Conservation (phyloP, 192 early-diverging fungal species). For the Phycomyces blakesleeanus region DNA sequence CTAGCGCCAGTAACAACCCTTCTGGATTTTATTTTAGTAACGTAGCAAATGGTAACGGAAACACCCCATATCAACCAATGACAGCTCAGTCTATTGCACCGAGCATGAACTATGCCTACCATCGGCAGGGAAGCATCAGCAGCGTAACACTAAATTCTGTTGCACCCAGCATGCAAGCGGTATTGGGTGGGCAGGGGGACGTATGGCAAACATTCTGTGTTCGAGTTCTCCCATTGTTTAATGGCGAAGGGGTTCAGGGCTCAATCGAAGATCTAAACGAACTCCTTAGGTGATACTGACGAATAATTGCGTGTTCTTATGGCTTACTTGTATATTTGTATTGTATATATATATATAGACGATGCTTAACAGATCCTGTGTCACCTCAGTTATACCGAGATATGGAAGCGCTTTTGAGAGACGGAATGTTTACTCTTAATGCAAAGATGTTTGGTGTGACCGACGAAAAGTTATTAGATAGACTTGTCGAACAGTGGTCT, state of each 20-base stretch:
- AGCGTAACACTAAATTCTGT: conserved; percentile 15
- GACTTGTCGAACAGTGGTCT: conserved; percentile 75
- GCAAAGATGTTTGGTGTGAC: conserved; percentile 62
- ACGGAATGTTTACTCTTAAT: conserved; percentile 64
- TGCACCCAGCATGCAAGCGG: conserved; percentile 2
- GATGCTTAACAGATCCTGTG: conserved; percentile 40
- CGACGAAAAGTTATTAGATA: conserved; percentile 61
- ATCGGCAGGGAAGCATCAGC: conserved; percentile 28
- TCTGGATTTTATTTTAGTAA: conserved; percentile 11
- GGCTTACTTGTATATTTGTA: not conserved
- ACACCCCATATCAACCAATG: conserved; percentile 7
- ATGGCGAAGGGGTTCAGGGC: conserved; percentile 77
- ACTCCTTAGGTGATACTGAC: conserved; percentile 58
- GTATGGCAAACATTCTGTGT: conserved; percentile 71
- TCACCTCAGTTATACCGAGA: conserved; percentile 46
- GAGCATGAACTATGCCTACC: conserved; percentile 10
- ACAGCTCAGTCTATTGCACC: conserved; percentile 10
- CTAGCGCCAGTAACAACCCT: conserved; percentile 8
- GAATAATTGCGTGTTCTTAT: not conserved
- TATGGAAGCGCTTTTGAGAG: conserved; percentile 52
- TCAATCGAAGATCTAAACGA: conserved; percentile 84
- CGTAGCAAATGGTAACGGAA: not conserved
- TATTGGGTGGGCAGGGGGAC: conserved; percentile 41
- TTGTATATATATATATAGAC: conserved; percentile 30
- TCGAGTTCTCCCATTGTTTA: conserved; percentile 81